phyloP scores from a whole-genome alignment of 2,329 filamentous ascomycete genomes.

The Cercospora sesami region DNA sequence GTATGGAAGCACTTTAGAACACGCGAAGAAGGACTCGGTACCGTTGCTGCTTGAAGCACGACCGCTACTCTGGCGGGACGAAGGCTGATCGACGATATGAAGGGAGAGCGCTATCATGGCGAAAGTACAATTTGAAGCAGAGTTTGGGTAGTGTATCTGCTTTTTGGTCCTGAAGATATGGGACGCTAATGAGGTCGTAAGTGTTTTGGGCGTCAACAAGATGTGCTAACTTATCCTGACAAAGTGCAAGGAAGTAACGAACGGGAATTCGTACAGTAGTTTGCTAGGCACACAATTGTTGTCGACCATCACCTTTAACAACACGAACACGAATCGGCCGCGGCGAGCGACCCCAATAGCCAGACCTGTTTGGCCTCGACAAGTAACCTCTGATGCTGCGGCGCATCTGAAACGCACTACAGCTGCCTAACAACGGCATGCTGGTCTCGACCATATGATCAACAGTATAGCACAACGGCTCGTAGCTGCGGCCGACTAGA shows the following conservation, averaged over 20 bases:
- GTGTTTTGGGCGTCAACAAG: not conserved
- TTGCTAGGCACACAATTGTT: not conserved
- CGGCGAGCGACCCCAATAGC: not conserved
- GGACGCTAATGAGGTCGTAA: not conserved
- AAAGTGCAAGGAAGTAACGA: not conserved
- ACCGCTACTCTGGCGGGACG: not conserved
- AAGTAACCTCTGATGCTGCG: not conserved
- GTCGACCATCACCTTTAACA: not conserved
- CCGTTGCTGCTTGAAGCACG: not conserved
- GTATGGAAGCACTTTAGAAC: not conserved
- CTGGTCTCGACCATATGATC: not conserved
- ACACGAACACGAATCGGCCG: not conserved
- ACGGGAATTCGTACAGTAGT: not conserved
- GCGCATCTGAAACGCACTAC: not conserved
- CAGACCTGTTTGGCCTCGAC: not conserved
- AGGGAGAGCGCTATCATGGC: not conserved
- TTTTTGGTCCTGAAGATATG: not conserved
- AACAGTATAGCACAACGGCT: not conserved
- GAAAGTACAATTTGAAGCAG: not conserved
- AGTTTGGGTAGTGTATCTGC: not conserved
- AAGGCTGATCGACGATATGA: not conserved
- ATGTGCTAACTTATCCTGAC: not conserved
- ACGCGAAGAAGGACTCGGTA: not conserved
- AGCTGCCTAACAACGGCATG: not conserved
- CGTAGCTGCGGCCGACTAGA: not conserved